Evolutionary conservation across 257 asterid genomes (phyloP).

Genomic region (Eustoma russellianum): DNA sequence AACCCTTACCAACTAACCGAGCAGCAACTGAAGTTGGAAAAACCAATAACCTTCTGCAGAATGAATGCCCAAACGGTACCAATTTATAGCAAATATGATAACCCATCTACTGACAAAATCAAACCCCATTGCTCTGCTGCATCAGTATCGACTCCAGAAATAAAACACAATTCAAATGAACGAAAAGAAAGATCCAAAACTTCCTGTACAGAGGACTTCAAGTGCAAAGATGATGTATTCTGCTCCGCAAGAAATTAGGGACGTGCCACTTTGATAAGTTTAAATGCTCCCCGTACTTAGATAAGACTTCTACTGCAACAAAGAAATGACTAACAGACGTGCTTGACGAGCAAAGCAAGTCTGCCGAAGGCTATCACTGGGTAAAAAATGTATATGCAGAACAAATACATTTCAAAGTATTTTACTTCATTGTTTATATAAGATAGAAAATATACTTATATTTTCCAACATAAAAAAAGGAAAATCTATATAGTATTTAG

Average conservation of each 20-base stretch:
- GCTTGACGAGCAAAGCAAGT: no score
- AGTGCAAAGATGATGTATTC: slow-evolving; percentile 10
- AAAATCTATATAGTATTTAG: no score
- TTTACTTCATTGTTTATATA: no score
- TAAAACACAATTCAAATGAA: slow-evolving; percentile 18
- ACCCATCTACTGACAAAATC: slow-evolving; percentile 40
- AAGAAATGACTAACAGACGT: no score
- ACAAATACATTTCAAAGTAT: no score
- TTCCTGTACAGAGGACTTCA: slow-evolving; percentile 24
- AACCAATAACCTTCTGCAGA: slow-evolving; percentile 76
- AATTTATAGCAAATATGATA: slow-evolving; percentile 46
- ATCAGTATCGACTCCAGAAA: slow-evolving; percentile 33
- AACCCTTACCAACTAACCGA: slow-evolving; percentile 76
- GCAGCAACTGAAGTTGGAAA: slow-evolving; percentile 80
- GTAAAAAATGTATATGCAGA: no score
- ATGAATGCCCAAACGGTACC: slow-evolving; percentile 62
- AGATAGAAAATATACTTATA: no score
- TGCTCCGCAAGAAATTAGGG: slow-evolving; percentile 10
- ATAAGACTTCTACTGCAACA: neutral
- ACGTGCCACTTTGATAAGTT: slow-evolving; percentile 23
- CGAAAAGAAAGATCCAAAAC: slow-evolving; percentile 21
- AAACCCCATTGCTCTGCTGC: slow-evolving; percentile 50
- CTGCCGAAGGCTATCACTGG: no score
- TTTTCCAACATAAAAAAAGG: no score
- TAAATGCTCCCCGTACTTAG: slow-evolving; percentile 11